phyloP scores from a whole-genome alignment of 1,284 basidiomycete species.

The Melampsora allii-populina region DNA sequence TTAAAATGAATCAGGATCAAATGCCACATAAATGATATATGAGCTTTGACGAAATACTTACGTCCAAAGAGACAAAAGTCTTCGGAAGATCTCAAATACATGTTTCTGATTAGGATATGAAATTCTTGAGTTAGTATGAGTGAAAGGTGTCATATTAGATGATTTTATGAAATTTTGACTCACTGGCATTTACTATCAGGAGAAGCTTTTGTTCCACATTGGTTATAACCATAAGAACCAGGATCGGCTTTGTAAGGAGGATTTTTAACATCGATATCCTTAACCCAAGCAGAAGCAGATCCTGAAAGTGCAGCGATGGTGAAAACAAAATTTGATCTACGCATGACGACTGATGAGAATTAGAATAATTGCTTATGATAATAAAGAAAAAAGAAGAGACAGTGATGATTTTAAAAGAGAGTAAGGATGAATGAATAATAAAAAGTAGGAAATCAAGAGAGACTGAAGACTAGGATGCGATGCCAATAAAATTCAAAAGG shows the following conservation, averaged over 20 bases:
- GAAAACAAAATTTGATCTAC: not conserved
- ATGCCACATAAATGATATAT: too few relatives aligned
- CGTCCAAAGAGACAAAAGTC: constrained; percentile 42
- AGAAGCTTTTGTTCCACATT: constrained; percentile 21
- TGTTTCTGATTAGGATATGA: constrained; percentile 9
- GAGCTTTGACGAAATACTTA: not conserved
- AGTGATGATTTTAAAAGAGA: too few relatives aligned
- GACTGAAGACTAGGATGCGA: not conserved
- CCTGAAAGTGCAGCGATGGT: not conserved
- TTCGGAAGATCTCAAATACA: constrained; percentile 11
- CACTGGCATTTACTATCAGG: constrained; percentile 34
- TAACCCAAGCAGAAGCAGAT: constrained; percentile 11
- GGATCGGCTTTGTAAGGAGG: constrained; percentile 20
- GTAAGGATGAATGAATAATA: too few relatives aligned
- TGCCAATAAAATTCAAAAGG: not conserved
- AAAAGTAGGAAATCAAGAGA: too few relatives aligned
- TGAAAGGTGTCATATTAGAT: not conserved
- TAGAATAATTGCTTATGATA: too few relatives aligned
- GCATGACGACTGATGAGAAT: not conserved
- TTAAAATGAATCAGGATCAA: not conserved
- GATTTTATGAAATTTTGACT: not conserved
- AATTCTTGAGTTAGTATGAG: not conserved
- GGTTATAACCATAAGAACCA: constrained; percentile 31
- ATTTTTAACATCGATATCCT: constrained; percentile 11
- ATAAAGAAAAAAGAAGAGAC: too few relatives aligned